Evolutionary conservation across 257 asterid genomes (phyloP), one percentile per base, ranked within the genome.

Genomic region (Rauvolfia tetraphylla): DNA sequence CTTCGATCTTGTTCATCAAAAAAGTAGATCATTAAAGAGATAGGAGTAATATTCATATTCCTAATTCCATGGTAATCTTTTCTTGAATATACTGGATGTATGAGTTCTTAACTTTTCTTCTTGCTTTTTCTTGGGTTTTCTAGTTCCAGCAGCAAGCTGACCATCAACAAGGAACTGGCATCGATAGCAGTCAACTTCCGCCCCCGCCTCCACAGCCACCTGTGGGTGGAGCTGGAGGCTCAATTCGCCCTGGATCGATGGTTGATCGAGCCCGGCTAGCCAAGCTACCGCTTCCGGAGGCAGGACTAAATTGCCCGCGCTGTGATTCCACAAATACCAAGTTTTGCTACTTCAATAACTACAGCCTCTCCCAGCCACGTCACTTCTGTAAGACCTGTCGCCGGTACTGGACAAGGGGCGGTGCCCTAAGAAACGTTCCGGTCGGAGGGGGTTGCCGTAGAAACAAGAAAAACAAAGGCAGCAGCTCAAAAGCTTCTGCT

Each of bases 361-460:
- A 85, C 84, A 85, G 78, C 83, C 84, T 85, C 10, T 57, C 81
- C 7, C 88, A 85, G 57, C 88, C 88, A 9, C 79, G 88, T 12
- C 86, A 85, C 83, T 82, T 85, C 44, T 85, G 88, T 67, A 85
- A 85, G 83, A 80, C 83, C 1, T 85, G 88, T 63, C 82, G 88
- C 6, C 79, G 88, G 7, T 85, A 85, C 41, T 85, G 88, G 88
- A 85, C 88, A 1, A 72, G 79, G 27, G 86, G 86, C 0, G 88
- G 88, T 0, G 88, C 88, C 46, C 65, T 85, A 31, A 77, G 88
- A 62, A 85, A 72, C 53, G 88, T 85, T n/a, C 88, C 88, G 1
- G 86, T 82, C 2, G 88, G 88, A 51, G 88, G 88, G 1, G 88
- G 86, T n/a, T 85, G 88, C 84, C 66, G 88, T 56, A 85, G 87